Evolutionary conservation across 495 filamentous ascomycete genomes (phyloP), one percentile per base, ranked within the genome.

Genomic region (Pyronema omphalodes): DNA sequence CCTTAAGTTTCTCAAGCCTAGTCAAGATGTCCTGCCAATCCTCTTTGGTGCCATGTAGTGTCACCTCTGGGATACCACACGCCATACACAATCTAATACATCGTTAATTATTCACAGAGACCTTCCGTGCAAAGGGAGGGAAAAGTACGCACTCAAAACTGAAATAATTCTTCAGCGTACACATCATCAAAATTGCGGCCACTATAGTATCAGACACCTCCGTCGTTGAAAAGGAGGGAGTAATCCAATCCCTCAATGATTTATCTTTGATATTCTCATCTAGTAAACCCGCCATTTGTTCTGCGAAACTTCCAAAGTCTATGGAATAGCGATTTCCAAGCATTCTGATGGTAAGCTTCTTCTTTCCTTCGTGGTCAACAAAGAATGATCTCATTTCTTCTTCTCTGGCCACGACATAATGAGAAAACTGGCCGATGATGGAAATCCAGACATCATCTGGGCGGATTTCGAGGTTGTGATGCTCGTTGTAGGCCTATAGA

Each of bases 371-470:
- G 55, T 73, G 68, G 23, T 55, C 18, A 7, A 79, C 70, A 53
- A 79, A 74, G 6, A 56, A 44, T 5, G 58, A 52, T 7, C 71
- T 67, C 23, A 77, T 61, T 19, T 69, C 63, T 51, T 74, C 70
- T 3, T 72, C 61, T 58, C 76, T 64, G 1, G 65, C 66, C 41
- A 74, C 73, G 55, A 81, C 61, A 62, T 72, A 77, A 48, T 71
- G 58, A 57, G 64, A 72, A 8, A 81, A 65, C 58, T 80, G 76
- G 4, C 69, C 68, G 3, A 79, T 61, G 55, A 80, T 77, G 44
- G 72, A 67, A 40, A 79, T 67, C 77, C 78, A 81, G 43, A 81
- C 66, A 58, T 81, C 77, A 41, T 81, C 77, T 9, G 77, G 77
- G 11, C 78, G 72, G 49, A 81, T 65, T 9, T 69, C 65, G 9